Base-by-base conservation (phyloP, 1,284 basidiomycete species). In the Heliocybe sulcata region DNA sequence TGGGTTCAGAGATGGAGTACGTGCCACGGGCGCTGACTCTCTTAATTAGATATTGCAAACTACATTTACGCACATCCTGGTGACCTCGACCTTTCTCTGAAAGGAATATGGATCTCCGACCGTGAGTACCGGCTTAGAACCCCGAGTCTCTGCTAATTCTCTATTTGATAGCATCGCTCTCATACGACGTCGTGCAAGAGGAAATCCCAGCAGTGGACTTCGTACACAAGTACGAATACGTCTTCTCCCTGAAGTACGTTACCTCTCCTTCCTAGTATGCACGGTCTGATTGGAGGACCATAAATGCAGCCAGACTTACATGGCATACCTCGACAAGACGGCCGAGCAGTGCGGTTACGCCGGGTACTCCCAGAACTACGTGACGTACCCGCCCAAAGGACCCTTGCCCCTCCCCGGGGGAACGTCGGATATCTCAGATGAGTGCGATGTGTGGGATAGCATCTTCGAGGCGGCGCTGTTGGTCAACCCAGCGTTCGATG, bases 41-140 rank as follows among this genome's bases (percentile, higher is more conserved):
- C n/a, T n/a, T n/a, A n/a, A n/a, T n/a, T n/a, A 89, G 87, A 89
- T 61, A 83, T 88, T 57, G 87, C 88, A 1, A 81, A 89, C 66
- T 85, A 77, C 63, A 85, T 90, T 53, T 86, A 82, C 61, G 75
- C 77, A 29, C 70, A 89, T 53, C 78, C 83, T 0, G 66, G 61
- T 1, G 60, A 68, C 0, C 66, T 90, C 8, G 76, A 80, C 53
- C 71, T 89, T 22, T 70, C 76, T 22, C 70, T 89, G 27, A 81
- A 84, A 62, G 87, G 87, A 3, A 81, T 86, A 35, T 90, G 85
- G 83, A 81, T 89, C 35, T 74, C 74, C 26, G 85, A 89, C 67
- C 85, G 87, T 88, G 61, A 64, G 81, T 64, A 26, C 64, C n/a
- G 3, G 16, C 3, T 19, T 16, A 68, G 2, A 71, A 68, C 54